Evolutionary conservation across 106 monocot genomes (phyloP).

Genomic region (Phalaenopsis aphrodite): DNA sequence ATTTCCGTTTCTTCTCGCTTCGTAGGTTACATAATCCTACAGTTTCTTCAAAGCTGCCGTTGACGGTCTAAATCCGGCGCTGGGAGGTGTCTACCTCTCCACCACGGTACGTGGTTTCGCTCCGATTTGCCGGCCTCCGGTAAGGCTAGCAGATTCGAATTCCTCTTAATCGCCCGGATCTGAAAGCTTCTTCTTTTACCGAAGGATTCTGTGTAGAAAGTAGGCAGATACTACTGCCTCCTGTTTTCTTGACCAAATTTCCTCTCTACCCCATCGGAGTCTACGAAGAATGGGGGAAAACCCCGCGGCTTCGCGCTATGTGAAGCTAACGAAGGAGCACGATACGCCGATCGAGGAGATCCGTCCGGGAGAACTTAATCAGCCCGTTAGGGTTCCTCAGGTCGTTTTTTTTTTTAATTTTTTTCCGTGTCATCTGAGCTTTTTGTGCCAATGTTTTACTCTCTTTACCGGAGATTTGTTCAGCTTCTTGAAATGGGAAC

Average conservation of each 20-base stretch:
- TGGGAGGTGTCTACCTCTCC: background rate
- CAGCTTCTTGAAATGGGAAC: background rate
- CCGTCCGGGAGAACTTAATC: conserved; percentile 23
- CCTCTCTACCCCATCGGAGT: background rate
- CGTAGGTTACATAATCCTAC: background rate
- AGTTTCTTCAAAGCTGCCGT: background rate
- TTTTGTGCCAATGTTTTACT: background rate
- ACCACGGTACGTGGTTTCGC: background rate
- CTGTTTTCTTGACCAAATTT: background rate
- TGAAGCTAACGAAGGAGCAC: conserved; percentile 64
- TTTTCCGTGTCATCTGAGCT: background rate
- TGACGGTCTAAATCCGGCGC: background rate
- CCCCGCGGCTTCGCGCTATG: conserved; percentile 43
- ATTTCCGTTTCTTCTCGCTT: background rate
- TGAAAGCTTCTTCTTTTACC: background rate
- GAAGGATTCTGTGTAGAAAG: background rate
- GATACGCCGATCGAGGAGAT: conserved; percentile 21
- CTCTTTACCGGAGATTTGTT: background rate
- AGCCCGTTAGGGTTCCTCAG: conserved; percentile 27
- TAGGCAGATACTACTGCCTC: background rate
- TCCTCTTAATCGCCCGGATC: background rate
- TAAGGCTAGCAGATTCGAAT: background rate
- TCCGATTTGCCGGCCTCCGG: background rate
- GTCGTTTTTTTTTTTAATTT: background rate
- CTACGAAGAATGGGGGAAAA: conserved; percentile 2